Percentiles rank a stretch among this genome's conserved stretches.
Conservation (phyloP, 1,284 basidiomycete genomes). For the Mycena sp. region DNA sequence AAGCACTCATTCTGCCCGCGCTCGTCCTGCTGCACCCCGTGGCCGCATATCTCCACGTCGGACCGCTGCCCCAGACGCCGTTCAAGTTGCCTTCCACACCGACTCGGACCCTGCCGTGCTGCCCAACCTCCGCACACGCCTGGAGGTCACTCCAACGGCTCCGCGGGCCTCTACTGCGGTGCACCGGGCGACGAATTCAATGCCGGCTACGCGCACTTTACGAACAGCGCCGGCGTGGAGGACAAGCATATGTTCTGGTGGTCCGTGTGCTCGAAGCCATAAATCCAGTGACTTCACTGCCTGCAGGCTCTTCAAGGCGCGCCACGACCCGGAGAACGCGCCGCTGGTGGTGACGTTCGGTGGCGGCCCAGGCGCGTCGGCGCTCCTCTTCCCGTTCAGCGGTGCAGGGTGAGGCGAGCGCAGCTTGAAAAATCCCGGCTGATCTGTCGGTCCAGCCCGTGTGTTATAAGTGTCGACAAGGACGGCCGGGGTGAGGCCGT, state of each 20-base stretch:
- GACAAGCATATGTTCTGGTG: conserved; percentile 15
- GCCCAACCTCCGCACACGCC: not conserved
- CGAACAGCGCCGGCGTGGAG: not conserved
- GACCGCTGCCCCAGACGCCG: not conserved
- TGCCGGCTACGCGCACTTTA: conserved; percentile 5
- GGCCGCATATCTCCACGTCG: not conserved
- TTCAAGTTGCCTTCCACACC: not conserved
- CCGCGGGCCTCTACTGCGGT: conserved; percentile 2
- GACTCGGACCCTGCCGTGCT: not conserved
- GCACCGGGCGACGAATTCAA: conserved; percentile 1
- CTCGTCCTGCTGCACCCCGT: not conserved
- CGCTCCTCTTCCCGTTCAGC: conserved; percentile 3
- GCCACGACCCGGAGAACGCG: not conserved
- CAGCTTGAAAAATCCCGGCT: not conserved
- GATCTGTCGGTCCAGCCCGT: not conserved
- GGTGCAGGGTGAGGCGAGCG: not conserved
- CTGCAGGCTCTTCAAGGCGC: conserved; percentile 2
- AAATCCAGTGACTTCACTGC: not conserved
- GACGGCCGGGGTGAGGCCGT: not conserved
- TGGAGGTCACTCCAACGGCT: conserved; percentile 4
- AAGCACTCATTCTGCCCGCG: not conserved
- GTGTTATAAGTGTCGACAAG: not conserved
- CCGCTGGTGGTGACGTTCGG: not conserved
- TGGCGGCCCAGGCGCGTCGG: conserved; percentile 1
- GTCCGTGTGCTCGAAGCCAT: not conserved